Evolutionary conservation across 2,329 filamentous ascomycete genomes (phyloP).

Genomic region (Xylaria sp.): DNA sequence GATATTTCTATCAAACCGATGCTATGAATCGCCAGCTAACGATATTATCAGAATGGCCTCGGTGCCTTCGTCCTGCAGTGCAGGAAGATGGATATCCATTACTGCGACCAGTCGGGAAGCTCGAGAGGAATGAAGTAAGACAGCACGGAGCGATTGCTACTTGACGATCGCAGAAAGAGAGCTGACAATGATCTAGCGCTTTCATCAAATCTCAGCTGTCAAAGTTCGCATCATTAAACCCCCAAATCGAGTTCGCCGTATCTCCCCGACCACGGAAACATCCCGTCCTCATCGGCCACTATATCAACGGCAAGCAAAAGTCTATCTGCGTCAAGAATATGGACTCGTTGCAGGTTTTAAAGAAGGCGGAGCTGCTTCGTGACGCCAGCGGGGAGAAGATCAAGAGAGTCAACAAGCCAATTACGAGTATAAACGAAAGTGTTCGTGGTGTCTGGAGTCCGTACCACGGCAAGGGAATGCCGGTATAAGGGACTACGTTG

Average conservation of each 20-base stretch:
- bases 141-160: not conserved
- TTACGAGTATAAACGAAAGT: conserved; percentile 71
- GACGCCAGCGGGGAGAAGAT: conserved; percentile 81
- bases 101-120: conserved; percentile 95
- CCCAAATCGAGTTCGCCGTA: conserved; percentile 89
- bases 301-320: conserved; percentile 90
- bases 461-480: conserved; percentile 70
- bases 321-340: conserved; percentile 90
- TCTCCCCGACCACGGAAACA: conserved; percentile 91
- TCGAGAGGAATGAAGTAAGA: conserved; percentile 91
- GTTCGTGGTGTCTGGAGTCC: conserved; percentile 78
- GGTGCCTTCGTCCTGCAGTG: conserved; percentile 98
- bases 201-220: conserved; percentile 84
- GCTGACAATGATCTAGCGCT: conserved; percentile 59
- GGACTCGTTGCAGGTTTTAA: conserved; percentile 79
- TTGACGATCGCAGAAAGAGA: conserved; percentile 32
- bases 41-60: conserved; percentile 80
- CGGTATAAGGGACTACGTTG: conserved; percentile 54
- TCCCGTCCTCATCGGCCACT: conserved; percentile 87
- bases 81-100: conserved; percentile 94
- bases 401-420: conserved; percentile 69
- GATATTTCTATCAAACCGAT: not conserved
- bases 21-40: conserved; percentile 13
- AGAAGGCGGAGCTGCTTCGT: conserved; percentile 79
- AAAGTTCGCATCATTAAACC: conserved; percentile 81